Evolutionary conservation across 148 eudicot genomes (phyloP), one percentile per base, ranked within the genome.

Genomic region (Amaranthus cruentus): DNA sequence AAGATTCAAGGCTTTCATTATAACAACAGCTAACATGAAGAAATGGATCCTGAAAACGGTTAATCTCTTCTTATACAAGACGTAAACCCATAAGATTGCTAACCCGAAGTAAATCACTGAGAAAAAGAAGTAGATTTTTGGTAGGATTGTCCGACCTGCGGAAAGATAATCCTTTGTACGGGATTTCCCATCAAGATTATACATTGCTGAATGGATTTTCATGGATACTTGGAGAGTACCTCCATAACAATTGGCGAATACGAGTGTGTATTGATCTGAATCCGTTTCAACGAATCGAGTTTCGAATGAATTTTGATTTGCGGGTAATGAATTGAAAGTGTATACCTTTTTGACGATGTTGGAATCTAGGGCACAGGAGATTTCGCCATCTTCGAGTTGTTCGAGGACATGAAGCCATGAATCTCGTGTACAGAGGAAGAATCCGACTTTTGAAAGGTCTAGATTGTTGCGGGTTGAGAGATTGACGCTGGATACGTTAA

Each of bases 11-110:
- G 91, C 85, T 49, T 91, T 91, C 68, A 91, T 46, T 0, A 85
- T 28, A 42, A 89, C 80, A 28, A 91, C 91, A 2, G 86, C 87
- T 7, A 86, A 81, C 97, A 91, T 91, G 67, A 91, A 87, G 75
- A 87, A 76, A 71, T 91, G 97, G 60, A 91, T 91, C 9, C 77
- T 43, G 55, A 70, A 84, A 0, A 79, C 93, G 2, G 91, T 86
- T 66, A 71, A 48, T 3, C 83, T 69, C 82, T 91, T 91, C 73
- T 79, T 80, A 51, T 75, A 84, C 4, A 84, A 52, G 3, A 84
- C 49, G 3, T 14, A 55, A 0, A 86, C 53, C 97, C 93, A 91
- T 55, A 77, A 62, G 38, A 57, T 73, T 0, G 79, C 61, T 11
- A 91, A 48, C 0, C 44, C 18, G 54, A 84, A 84, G 72, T 89